Evolutionary conservation across 768 basidiomycete genomes (phyloP), one percentile per base, ranked within the genome.

Genomic region (Lactarius quietus): DNA sequence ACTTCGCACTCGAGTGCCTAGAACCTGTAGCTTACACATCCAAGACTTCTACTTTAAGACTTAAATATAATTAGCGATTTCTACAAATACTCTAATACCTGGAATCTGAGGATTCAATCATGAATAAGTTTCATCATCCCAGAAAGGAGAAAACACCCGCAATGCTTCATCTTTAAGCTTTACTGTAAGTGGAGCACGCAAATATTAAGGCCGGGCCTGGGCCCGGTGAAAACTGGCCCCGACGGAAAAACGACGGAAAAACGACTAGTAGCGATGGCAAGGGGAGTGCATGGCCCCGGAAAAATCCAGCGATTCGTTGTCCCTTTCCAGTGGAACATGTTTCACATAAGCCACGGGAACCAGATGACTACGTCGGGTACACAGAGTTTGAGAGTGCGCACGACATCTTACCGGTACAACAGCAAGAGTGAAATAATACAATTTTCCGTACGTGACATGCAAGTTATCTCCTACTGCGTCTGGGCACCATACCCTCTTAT

Each of bases 401-500:
- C 15, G 15, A 23, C 18, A n/a, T 29, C 31, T 39, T 41, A 35
- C 57, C 6, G n/a, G 28, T 2, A 31, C 38, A 43, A 43, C 31
- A 35, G 18, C 12, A 43, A 14, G 41, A 26, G 38, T 57, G 56
- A 35, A 62, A 59, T 53, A 38, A 54, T 63, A 63, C 59, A 64
- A 53, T 39, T 57, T 39, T 17, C 31, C 18, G 18, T 9, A 57
- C 55, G 51, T 31, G 35, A 26, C 35, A 61, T 28, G 9, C n/a
- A n/a, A n/a, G n/a, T n/a, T 23, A 28, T 45, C 35, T 29, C 67
- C 81, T 77, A 95, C 82, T 93, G 90, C n/a, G 86, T 89, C 79
- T 96, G 93, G 35, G 91, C 82, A 31, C 95, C 94, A 73, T 96
- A 97, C 3, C 93, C 93, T 69, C 92, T 81, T 70, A 98, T 88